Base-by-base conservation (phyloP, 768 basidiomycete species). In the Pulveroboletus ravenelii region DNA sequence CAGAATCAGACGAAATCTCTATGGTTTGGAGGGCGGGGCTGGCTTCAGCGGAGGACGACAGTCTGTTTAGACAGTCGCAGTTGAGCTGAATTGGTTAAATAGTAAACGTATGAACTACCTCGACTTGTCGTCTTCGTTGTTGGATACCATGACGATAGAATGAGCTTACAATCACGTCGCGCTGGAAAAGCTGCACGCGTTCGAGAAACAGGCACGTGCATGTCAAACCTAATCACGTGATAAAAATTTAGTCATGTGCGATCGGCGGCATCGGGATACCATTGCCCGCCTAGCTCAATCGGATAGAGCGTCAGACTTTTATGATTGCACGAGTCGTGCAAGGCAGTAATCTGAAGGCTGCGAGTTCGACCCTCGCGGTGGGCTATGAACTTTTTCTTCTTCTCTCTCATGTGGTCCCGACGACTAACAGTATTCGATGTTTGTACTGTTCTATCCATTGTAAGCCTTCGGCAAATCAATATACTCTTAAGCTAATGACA, bases 361-460 rank as follows among this genome's bases (percentile, higher is more conserved):
- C 83, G 83, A 82, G 83, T 85, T 85, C 83, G 83, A 85, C 76
- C 82, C 83, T 82, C 83, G 83, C 83, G 82, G 81, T 83, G 82
- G 83, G 82, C 82, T 84, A 80, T 17, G 76, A 12, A 27, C 25
- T 27, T 27, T 27, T 27, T 27, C 25, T 27, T 27, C 25, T 6
- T 27, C n/a, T n/a, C n/a, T n/a, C 23, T 5, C 2, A 23, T 23
- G 23, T 23, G 23, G 23, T 23, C 23, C 5, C 5, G 23, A 23
- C 5, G 5, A 6, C 25, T 6, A 27, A 27, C 25, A 27, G 25
- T 27, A 27, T 2, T 27, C 6, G 6, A 27, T 27, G 25, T 27
- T 27, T 6, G 6, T 27, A 27, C 25, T 27, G 25, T 27, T 27
- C 25, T 27, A 27, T 27, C 25, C 25, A 6, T 27, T 27, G 25